Evolutionary conservation across 805 yeast genomes (phyloP).

Genomic region (Teunomyces aglyptinius): DNA sequence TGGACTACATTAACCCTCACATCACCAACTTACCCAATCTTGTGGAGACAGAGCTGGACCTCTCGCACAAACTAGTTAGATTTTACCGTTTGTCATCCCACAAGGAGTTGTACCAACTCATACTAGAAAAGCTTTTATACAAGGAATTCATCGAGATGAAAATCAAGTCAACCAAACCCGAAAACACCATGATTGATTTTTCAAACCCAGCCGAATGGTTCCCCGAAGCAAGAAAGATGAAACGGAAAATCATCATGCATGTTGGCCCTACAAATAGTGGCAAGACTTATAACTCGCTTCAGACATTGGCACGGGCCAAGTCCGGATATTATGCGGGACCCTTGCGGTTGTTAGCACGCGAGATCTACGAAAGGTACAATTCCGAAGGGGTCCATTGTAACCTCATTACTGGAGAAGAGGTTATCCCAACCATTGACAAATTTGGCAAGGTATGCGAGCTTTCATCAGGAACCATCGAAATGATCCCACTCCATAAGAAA

Average conservation of each 20-base stretch:
- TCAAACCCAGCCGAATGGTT: slow-evolving; percentile 58
- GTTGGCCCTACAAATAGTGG: slow-evolving; percentile 98
- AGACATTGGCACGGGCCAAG: slow-evolving; percentile 59
- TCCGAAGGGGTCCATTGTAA: slow-evolving; percentile 69
- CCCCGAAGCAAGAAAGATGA: slow-evolving; percentile 79
- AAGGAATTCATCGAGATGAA: slow-evolving; percentile 18
- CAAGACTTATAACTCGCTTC: slow-evolving; percentile 81
- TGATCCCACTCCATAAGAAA: slow-evolving; percentile 67
- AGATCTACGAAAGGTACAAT: slow-evolving; percentile 80
- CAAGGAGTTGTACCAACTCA: slow-evolving; percentile 17
- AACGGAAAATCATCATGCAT: slow-evolving; percentile 82
- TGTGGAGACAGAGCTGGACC: slow-evolving; percentile 9
- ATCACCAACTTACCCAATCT: slow-evolving; percentile 19
- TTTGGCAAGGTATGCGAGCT: slow-evolving; percentile 72
- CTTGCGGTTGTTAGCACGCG: slow-evolving; percentile 83
- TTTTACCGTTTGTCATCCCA: slow-evolving; percentile 16
- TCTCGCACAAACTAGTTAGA: slow-evolving; percentile 16
- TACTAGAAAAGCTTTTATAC: slow-evolving; percentile 24
- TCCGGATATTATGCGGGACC: slow-evolving; percentile 96
- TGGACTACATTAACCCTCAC: slow-evolving; percentile 26
- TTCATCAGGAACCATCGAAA: slow-evolving; percentile 89
- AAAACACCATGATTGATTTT: slow-evolving; percentile 20
- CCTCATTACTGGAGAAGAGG: slow-evolving; percentile 93
- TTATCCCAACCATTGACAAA: slow-evolving; percentile 65
- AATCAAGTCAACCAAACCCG: slow-evolving; percentile 10